Evolutionary conservation across 164 flowering plant genomes (phyloP).

Genomic region (Liriodendron chinense): DNA sequence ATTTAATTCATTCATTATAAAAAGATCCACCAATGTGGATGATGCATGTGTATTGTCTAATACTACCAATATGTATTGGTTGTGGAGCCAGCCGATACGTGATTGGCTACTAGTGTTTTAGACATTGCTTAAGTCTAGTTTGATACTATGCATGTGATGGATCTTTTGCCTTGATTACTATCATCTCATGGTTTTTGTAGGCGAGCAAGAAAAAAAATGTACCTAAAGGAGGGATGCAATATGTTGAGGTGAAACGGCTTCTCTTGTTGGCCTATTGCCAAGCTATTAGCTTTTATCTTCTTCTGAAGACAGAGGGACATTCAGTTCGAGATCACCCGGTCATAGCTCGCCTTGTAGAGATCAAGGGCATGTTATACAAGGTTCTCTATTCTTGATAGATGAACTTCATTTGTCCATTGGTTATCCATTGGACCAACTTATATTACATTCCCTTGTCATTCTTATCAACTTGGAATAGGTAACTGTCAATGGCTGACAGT

Average conservation of each 20-base stretch:
- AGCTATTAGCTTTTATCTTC: slow-evolving; percentile 87
- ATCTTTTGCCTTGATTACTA: slow-evolving; percentile 5
- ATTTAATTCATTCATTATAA: too few relatives aligned
- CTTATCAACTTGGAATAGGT: neutral
- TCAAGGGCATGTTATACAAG: slow-evolving; percentile 74
- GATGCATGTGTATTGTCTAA: too few relatives aligned
- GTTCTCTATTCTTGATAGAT: slow-evolving; percentile 26
- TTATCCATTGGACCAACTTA: neutral
- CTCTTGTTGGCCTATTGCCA: slow-evolving; percentile 80
- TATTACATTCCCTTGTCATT: neutral
- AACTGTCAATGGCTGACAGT: neutral
- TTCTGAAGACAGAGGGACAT: slow-evolving; percentile 90
- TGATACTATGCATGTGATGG: neutral
- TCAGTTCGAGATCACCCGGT: slow-evolving; percentile 94
- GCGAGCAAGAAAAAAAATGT: slow-evolving; percentile 24
- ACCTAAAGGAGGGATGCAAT: slow-evolving; percentile 52
- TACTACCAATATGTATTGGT: too few relatives aligned
- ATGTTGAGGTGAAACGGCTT: slow-evolving; percentile 70
- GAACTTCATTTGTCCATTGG: neutral
- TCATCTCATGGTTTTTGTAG: slow-evolving; percentile 35
- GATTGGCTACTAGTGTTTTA: neutral
- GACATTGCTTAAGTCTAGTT: neutral
- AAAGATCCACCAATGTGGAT: too few relatives aligned
- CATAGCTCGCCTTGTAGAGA: slow-evolving; percentile 73
- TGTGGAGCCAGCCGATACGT: too few relatives aligned